A percentile compares a stretch with the other conserved stretches of the same genome.
phyloP scores from a whole-genome alignment of 495 filamentous ascomycete species.

The Aspergillus coremiiformis region DNA sequence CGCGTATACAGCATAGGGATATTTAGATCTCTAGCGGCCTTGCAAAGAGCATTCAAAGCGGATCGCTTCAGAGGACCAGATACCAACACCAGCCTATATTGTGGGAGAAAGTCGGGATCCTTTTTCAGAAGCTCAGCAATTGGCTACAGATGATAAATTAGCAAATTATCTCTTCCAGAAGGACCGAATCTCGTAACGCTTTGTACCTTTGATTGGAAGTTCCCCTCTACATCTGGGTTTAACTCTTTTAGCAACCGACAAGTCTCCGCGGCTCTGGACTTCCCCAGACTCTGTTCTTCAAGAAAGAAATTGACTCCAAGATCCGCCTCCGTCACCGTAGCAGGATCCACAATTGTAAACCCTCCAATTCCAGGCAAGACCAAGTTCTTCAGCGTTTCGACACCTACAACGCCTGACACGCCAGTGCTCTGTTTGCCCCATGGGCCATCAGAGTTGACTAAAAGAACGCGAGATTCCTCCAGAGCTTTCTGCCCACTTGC shows the following conservation, averaged over 20 bases:
- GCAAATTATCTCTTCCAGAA: not conserved
- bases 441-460: conserved; percentile 64
- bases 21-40: conserved; percentile 50
- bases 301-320: conserved; percentile 96
- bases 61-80: conserved; percentile 58
- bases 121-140: conserved; percentile 31
- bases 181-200: not conserved
- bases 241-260: conserved; percentile 74
- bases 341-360: conserved; percentile 88
- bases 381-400: conserved; percentile 94
- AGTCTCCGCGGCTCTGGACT: conserved; percentile 69
- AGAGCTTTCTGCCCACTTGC: conserved; percentile 84
- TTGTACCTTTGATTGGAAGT: conserved; percentile 41
- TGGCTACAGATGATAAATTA: conserved; percentile 23
- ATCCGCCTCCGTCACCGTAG: conserved; percentile 69
- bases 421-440: conserved; percentile 28
- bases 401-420: conserved; percentile 72
- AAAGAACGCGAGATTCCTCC: conserved; percentile 79
- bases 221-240: conserved; percentile 88
- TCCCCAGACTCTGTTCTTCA: conserved; percentile 68
- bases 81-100: conserved; percentile 69
- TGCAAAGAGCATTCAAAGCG: conserved; percentile 49
- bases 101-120: conserved; percentile 40
- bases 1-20: conserved; percentile 78
- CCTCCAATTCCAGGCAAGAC: conserved; percentile 86